Percentiles rank a stretch among this genome's conserved stretches.
These are phyloP conservation scores for Passalora sequoiae DNA, from an alignment of 2,329 filamentous ascomycete species.

Conservation along the genomic window DNA sequence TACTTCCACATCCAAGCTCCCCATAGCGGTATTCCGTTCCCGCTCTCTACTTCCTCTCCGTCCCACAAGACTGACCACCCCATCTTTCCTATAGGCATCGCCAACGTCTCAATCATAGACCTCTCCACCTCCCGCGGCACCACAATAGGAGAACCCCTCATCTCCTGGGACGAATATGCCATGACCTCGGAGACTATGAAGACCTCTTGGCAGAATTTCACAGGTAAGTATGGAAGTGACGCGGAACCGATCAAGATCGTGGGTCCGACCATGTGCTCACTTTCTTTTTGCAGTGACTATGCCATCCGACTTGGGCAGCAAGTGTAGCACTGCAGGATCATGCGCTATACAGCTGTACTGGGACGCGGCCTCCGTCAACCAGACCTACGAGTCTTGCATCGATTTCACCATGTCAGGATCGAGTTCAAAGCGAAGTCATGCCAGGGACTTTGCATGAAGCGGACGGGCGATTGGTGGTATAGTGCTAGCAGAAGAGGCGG, in stretches of 20 bases:
- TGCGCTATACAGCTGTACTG: conserved; percentile 60
- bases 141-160: conserved; percentile 51
- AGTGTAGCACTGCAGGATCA: conserved; percentile 46
- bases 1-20: conserved; percentile 48
- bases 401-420: conserved; percentile 49
- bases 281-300: no score
- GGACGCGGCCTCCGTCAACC: conserved; percentile 51
- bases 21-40: conserved; percentile 54
- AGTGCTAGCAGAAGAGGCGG: no score
- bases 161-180: conserved; percentile 53
- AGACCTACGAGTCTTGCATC: conserved; percentile 61
- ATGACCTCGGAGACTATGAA: conserved; percentile 42
- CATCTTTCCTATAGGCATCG: background rate
- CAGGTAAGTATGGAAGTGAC: no score
- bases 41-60: no score
- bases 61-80: conserved; percentile 36
- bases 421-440: conserved; percentile 13
- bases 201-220: conserved; percentile 46
- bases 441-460: conserved; percentile 7
- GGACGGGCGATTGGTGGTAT: no score
- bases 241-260: no score
- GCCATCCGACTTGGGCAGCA: conserved; percentile 43
- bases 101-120: conserved; percentile 30
- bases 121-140: conserved; percentile 50
- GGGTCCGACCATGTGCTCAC: no score